phyloP scores from a whole-genome alignment of 2,329 filamentous ascomycete genomes.

The Huntiella decipiens region DNA sequence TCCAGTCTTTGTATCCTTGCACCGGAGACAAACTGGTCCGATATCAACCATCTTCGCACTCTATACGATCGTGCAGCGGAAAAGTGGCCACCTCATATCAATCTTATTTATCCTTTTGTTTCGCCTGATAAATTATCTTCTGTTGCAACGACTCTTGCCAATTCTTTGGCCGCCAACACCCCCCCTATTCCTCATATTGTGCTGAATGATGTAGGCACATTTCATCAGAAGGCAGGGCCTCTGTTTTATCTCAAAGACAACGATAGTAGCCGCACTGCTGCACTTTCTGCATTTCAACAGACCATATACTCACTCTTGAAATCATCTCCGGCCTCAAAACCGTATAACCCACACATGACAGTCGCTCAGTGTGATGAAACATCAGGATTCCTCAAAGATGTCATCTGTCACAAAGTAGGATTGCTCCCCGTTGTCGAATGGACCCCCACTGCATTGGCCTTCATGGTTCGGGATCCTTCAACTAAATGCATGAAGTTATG shows the following conservation, averaged over 20 bases:
- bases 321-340: too few relatives aligned
- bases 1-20: not conserved
- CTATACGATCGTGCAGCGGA: conserved; percentile 42
- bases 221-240: conserved; percentile 28
- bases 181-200: conserved; percentile 14
- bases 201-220: conserved; percentile 26
- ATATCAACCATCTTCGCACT: conserved; percentile 33
- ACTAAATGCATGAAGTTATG: conserved; percentile 33
- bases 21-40: not conserved
- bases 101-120: conserved; percentile 48
- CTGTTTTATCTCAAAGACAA: conserved; percentile 29
- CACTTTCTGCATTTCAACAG: not conserved
- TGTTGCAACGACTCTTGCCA: conserved; percentile 19
- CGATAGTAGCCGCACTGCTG: conserved; percentile 7
- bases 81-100: conserved; percentile 49
- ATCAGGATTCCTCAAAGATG: conserved; percentile 25
- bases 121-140: conserved; percentile 24
- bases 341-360: not conserved
- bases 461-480: conserved; percentile 30
- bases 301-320: too few relatives aligned
- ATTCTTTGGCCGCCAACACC: not conserved
- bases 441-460: conserved; percentile 26
- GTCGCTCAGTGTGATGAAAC: conserved; percentile 4
- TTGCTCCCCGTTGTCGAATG: conserved; percentile 30
- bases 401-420: conserved; percentile 31